These are phyloP conservation scores for Leptosphaerulina australis DNA, from an alignment of 2,329 filamentous ascomycete species.

Conservation along the genomic window DNA sequence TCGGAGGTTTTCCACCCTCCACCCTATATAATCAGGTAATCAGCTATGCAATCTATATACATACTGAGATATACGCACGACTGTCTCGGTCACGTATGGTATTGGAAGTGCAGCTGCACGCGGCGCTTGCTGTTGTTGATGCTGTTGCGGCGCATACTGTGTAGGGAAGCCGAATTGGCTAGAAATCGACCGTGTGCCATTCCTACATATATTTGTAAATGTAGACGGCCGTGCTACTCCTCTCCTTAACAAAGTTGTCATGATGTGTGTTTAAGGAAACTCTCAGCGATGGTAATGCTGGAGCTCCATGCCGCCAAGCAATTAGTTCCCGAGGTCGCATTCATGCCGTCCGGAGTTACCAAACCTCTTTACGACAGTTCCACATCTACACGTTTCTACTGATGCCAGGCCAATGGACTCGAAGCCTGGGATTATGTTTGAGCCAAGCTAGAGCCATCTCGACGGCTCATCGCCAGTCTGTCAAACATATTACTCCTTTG, in stretches of 20 bases:
- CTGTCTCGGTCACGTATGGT: slow-evolving; percentile 59
- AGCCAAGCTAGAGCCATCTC: slow-evolving; percentile 19
- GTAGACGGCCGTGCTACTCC: slow-evolving; percentile 28
- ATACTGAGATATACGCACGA: slow-evolving; percentile 42
- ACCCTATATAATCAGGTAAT: slow-evolving; percentile 51
- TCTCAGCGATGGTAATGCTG: slow-evolving; percentile 6
- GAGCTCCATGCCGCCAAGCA: slow-evolving; percentile 23
- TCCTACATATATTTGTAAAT: slow-evolving; percentile 15
- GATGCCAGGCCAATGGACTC: slow-evolving; percentile 38
- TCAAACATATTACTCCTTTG: slow-evolving; percentile 11
- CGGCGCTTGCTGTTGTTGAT: slow-evolving; percentile 28
- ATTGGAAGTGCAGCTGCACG: slow-evolving; percentile 53
- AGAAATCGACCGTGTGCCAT: slow-evolving; percentile 34
- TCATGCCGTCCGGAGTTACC: slow-evolving; percentile 15
- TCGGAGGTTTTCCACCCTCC: slow-evolving; percentile 60
- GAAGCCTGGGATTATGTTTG: slow-evolving; percentile 27
- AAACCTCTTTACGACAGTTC: slow-evolving; percentile 7
- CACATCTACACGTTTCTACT: slow-evolving; percentile 15
- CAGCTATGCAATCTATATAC: no score
- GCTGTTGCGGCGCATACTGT: slow-evolving; percentile 20
- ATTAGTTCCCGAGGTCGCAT: slow-evolving; percentile 29
- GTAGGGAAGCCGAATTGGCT: slow-evolving; percentile 35
- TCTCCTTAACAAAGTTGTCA: slow-evolving; percentile 42
- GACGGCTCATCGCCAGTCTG: slow-evolving; percentile 19
- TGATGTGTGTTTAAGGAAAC: slow-evolving; percentile 27